phyloP scores from a whole-genome alignment of 768 basidiomycete species.

The Leccinum boreale region DNA sequence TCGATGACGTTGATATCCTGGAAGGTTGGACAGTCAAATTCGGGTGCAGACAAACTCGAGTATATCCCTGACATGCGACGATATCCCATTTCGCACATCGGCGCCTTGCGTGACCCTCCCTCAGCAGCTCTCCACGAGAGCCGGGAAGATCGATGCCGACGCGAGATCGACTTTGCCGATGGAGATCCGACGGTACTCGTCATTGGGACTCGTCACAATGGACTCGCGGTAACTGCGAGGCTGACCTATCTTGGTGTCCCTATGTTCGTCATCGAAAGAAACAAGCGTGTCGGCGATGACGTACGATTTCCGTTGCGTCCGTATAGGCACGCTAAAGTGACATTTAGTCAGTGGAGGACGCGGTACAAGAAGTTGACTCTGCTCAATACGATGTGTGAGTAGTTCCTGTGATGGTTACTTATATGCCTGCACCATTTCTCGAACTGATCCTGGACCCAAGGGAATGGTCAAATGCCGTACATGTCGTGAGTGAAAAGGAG shows the following conservation, averaged over 20 bases:
- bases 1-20: too few relatives aligned
- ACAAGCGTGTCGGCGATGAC: slow-evolving; percentile 47
- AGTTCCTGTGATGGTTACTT: not conserved
- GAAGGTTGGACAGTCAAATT: too few relatives aligned
- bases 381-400: slow-evolving; percentile 50
- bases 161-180: slow-evolving; percentile 42
- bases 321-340: slow-evolving; percentile 2
- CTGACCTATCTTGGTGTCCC: slow-evolving; percentile 54
- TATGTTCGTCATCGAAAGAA: slow-evolving; percentile 53
- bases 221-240: slow-evolving; percentile 59
- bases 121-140: slow-evolving; percentile 41
- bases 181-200: slow-evolving; percentile 55
- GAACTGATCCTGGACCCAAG: slow-evolving; percentile 23
- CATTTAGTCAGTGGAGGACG: slow-evolving; percentile 42
- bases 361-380: slow-evolving; percentile 55
- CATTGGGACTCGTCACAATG: slow-evolving; percentile 64
- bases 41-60: not conserved
- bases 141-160: slow-evolving; percentile 47
- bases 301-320: slow-evolving; percentile 8
- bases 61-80: not conserved
- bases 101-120: slow-evolving; percentile 37
- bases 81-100: slow-evolving; percentile 18
- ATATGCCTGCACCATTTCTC: not conserved
- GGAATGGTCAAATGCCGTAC: slow-evolving; percentile 55
- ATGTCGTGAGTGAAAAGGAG: slow-evolving; percentile 38